Base-by-base conservation (phyloP, 768 basidiomycete species). In the Leccinum longicurvipes region DNA sequence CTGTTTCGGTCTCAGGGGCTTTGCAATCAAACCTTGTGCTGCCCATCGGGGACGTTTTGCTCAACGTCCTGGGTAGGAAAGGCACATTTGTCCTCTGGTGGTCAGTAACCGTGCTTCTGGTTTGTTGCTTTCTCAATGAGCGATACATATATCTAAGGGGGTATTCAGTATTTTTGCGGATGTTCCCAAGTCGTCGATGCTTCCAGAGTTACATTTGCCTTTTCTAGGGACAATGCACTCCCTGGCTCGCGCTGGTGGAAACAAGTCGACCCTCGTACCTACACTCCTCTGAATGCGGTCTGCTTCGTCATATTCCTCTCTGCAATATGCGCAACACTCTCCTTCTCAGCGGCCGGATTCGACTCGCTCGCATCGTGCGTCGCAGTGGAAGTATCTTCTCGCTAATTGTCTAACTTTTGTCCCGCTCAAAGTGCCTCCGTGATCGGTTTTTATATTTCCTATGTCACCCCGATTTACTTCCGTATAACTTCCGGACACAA, bases 181-280 rank as follows among this genome's bases (percentile, higher is more conserved):
- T 77, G 76, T 7, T 77, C 79, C 11, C 79, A 80, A 60, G 69
- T 67, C 51, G 70, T 79, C 23, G 78, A 79, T 58, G 78, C 76
- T 25, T 78, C 78, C n/a, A 73, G 78, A 42, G 78, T 78, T 23
- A 68, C 78, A 29, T 79, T 77, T 47, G 77, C 78, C 21, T 77
- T 79, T 59, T 67, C 61, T 10, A 55, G 76, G 9, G 77, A 76
- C 47, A 63, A 73, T 46, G 76, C 72, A 10, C 62, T 74, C 9
- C 74, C 74, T 6, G 73, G 74, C 6, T 76, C 75, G 1, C 63
- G 64, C 17, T 74, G 64, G 66, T 73, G 71, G 72, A 72, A 73
- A 49, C 58, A 62, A 50, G 60, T 75, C 46, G 73, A 75, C 53
- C 60, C 31, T 0, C 50, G 49, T 12, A 73, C 72, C 2, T 63